Evolutionary conservation across 208 protist genomes (phyloP).

Genomic region (Leishmania turanica): DNA sequence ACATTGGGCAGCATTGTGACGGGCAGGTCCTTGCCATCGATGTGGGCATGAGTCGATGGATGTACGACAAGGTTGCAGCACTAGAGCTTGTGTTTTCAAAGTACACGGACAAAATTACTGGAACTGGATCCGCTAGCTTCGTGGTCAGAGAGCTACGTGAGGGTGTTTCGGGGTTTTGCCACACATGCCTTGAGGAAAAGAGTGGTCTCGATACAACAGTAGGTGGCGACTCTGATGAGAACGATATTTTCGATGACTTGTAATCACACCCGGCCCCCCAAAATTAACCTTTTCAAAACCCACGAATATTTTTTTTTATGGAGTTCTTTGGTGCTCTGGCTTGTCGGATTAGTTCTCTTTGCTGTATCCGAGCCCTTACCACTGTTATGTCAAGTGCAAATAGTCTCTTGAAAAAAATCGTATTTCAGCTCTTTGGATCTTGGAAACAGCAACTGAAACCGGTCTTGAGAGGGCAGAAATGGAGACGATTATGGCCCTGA

Average conservation of each 20-base stretch:
- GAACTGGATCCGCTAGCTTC: constrained; percentile 15
- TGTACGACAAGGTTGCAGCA: constrained; percentile 67
- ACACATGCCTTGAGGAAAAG: constrained; percentile 3
- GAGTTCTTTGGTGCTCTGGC: neutral
- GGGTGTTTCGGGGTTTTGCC: neutral
- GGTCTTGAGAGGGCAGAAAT: neutral
- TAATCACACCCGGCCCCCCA: constrained; percentile 3
- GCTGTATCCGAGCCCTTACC: neutral
- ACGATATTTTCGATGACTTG: constrained; percentile 31
- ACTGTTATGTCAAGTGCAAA: neutral
- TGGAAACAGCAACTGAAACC: neutral
- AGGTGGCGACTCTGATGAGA: neutral
- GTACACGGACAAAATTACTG: constrained; percentile 25
- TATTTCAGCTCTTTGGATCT: neutral
- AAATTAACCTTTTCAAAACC: neutral
- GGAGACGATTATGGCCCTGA: neutral
- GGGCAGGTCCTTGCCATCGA: constrained; percentile 66
- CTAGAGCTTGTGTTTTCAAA: constrained; percentile 53
- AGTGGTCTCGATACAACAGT: neutral
- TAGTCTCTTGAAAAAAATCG: neutral
- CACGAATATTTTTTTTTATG: neutral
- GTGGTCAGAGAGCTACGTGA: constrained; percentile 37
- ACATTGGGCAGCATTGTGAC: constrained; percentile 64
- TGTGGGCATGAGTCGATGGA: constrained; percentile 77
- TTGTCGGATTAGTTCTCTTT: neutral